Conservation (phyloP, 2,329 filamentous ascomycete genomes). For the Cytospora mali region DNA sequence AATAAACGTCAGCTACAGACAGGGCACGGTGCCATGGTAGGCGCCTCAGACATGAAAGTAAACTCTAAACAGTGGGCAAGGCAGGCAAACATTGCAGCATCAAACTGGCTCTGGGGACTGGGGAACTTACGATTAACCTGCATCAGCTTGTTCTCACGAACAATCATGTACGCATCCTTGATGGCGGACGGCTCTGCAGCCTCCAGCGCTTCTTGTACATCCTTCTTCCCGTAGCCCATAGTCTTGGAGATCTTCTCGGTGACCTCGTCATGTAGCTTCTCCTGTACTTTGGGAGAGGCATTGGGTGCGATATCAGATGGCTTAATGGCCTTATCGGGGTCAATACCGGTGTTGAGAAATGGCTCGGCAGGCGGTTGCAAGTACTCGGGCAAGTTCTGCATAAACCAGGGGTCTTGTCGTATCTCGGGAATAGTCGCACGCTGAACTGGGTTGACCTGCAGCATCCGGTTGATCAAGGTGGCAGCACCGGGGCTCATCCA, state of each 20-base stretch:
- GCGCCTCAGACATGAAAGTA: neutral
- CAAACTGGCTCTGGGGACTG: neutral
- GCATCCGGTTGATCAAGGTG: constrained; percentile 85
- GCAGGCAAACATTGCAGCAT: neutral
- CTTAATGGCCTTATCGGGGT: constrained; percentile 88
- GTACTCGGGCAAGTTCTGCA: constrained; percentile 82
- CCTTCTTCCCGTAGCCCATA: constrained; percentile 94
- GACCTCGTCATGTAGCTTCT: constrained; percentile 88
- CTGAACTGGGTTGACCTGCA: constrained; percentile 93
- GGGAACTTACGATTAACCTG: constrained; percentile 79
- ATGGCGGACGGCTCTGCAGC: constrained; percentile 95
- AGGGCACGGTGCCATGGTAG: constrained; percentile 3
- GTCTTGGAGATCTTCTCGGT: constrained; percentile 96
- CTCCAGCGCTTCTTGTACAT: constrained; percentile 91
- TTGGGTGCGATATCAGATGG: constrained; percentile 79
- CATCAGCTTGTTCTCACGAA: constrained; percentile 97
- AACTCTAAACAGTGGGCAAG: constrained; percentile 10
- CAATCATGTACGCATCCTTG: constrained; percentile 98
- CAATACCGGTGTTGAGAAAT: constrained; percentile 90
- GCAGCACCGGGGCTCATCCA: constrained; percentile 88
- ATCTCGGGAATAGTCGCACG: constrained; percentile 94
- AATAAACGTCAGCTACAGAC: constrained; percentile 34
- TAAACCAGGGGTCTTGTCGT: constrained; percentile 91
- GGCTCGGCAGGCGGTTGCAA: constrained; percentile 86
- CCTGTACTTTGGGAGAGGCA: constrained; percentile 76